Percentiles rank a stretch among this genome's conserved stretches.
Conservation (phyloP, 2,329 filamentous ascomycete genomes). For the Ceratocystis papillata region DNA sequence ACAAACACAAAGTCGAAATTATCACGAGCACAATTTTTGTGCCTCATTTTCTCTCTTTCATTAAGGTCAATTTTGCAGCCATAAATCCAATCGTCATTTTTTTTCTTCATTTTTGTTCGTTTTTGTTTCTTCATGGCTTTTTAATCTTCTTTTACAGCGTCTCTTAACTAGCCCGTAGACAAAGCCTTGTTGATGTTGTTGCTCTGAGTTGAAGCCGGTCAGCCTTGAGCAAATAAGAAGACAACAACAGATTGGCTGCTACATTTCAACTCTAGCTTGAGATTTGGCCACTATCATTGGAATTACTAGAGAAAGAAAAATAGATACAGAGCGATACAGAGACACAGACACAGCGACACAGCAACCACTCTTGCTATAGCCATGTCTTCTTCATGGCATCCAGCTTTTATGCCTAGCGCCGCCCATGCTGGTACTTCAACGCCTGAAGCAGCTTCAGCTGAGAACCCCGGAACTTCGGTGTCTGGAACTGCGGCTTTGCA, state of each 20-base stretch:
- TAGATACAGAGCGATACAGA: too few relatives aligned
- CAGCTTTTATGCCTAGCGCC: constrained; percentile 33
- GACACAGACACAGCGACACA: background rate
- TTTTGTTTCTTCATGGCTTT: background rate
- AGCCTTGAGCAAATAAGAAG: background rate
- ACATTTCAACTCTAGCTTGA: background rate
- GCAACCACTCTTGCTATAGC: constrained; percentile 24
- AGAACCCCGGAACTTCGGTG: background rate
- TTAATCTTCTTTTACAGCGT: background rate
- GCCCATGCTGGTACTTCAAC: background rate
- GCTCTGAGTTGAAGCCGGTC: constrained; percentile 4
- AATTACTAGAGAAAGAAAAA: too few relatives aligned
- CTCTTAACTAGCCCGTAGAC: too few relatives aligned
- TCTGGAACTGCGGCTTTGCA: background rate
- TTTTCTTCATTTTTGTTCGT: background rate
- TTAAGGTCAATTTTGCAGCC: background rate
- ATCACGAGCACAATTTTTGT: constrained; percentile 1
- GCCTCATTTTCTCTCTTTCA: background rate
- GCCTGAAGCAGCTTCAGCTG: background rate
- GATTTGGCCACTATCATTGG: background rate
- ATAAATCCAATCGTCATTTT: background rate
- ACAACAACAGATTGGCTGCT: background rate
- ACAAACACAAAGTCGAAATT: background rate
- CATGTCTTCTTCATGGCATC: constrained; percentile 37
- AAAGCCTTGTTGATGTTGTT: background rate